A percentile compares a stretch with the other conserved stretches of the same genome.
Conservation (phyloP, 1,284 basidiomycete genomes). For the Sporisorium graminicola region DNA sequence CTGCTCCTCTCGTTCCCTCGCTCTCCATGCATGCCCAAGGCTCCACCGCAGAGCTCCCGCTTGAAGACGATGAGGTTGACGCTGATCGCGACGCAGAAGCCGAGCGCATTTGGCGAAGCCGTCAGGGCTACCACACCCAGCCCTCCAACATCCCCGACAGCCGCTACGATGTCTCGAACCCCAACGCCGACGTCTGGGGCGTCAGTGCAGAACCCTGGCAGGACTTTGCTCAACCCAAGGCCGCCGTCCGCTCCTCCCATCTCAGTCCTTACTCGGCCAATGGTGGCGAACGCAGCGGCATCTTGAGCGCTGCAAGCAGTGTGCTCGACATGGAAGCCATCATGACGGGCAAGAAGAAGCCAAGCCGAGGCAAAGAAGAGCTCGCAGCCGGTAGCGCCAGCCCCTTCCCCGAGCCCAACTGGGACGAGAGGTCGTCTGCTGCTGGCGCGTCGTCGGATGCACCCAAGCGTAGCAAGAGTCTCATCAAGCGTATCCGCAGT, state of each 20-base stretch:
- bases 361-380: slow-evolving; percentile 20
- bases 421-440: slow-evolving; percentile 17
- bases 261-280: slow-evolving; percentile 48
- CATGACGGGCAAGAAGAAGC: slow-evolving; percentile 60
- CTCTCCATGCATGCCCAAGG: slow-evolving; percentile 44
- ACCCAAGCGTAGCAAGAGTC: slow-evolving; percentile 60
- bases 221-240: slow-evolving; percentile 63
- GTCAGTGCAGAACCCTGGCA: slow-evolving; percentile 67
- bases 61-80: slow-evolving; percentile 45
- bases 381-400: slow-evolving; percentile 51
- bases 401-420: slow-evolving; percentile 60
- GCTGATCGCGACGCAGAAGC: slow-evolving; percentile 48
- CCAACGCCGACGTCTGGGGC: slow-evolving; percentile 67
- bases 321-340: slow-evolving; percentile 66
- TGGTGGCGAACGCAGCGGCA: slow-evolving; percentile 44
- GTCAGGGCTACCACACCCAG: slow-evolving; percentile 51
- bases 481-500: slow-evolving; percentile 62
- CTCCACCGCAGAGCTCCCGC: slow-evolving; percentile 31
- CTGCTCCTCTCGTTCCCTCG: slow-evolving; percentile 42
- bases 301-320: slow-evolving; percentile 55
- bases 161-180: slow-evolving; percentile 55
- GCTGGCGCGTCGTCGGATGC: slow-evolving; percentile 18
- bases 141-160: slow-evolving; percentile 48
- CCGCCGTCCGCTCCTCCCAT: slow-evolving; percentile 30
- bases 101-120: slow-evolving; percentile 45